phyloP scores from a whole-genome alignment of 2,329 filamentous ascomycete species.

The Aspergillus hiratsukae region DNA sequence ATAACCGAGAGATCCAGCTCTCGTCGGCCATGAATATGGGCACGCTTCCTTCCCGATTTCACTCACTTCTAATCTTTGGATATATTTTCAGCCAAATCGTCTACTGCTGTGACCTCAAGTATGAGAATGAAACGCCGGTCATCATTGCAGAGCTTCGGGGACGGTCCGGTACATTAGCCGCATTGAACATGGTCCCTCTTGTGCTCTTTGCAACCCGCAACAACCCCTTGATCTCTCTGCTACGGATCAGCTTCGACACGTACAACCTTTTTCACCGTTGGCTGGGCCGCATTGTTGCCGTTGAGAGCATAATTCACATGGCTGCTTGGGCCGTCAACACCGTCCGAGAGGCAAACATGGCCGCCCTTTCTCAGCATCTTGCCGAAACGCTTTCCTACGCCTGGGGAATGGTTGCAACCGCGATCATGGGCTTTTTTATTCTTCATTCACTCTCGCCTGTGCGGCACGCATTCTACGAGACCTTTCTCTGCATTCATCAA shows the following conservation, averaged over 20 bases:
- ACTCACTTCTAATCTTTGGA: constrained; percentile 63
- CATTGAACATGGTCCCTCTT: constrained; percentile 88
- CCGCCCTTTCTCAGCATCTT: constrained; percentile 26
- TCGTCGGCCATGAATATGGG: constrained; percentile 66
- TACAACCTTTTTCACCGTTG: constrained; percentile 89
- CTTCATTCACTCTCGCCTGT: constrained; percentile 43
- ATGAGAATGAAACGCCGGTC: constrained; percentile 43
- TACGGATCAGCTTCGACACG: constrained; percentile 90
- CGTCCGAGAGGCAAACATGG: constrained; percentile 25
- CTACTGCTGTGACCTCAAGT: constrained; percentile 58
- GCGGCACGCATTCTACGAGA: constrained; percentile 45
- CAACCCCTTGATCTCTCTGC: constrained; percentile 77
- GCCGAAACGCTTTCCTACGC: constrained; percentile 38
- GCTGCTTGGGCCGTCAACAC: constrained; percentile 74
- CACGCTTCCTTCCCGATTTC: constrained; percentile 74
- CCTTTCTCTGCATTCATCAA: constrained; percentile 46
- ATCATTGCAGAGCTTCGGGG: constrained; percentile 80
- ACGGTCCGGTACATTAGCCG: constrained; percentile 74
- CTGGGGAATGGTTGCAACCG: constrained; percentile 43
- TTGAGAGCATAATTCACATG: constrained; percentile 68
- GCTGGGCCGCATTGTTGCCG: constrained; percentile 69
- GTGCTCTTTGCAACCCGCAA: constrained; percentile 87
- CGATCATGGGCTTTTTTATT: constrained; percentile 36
- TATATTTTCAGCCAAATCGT: constrained; percentile 70
- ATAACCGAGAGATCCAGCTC: constrained; percentile 71